Conservation (phyloP, 257 asterid species). For the Cinchona pubescens region DNA sequence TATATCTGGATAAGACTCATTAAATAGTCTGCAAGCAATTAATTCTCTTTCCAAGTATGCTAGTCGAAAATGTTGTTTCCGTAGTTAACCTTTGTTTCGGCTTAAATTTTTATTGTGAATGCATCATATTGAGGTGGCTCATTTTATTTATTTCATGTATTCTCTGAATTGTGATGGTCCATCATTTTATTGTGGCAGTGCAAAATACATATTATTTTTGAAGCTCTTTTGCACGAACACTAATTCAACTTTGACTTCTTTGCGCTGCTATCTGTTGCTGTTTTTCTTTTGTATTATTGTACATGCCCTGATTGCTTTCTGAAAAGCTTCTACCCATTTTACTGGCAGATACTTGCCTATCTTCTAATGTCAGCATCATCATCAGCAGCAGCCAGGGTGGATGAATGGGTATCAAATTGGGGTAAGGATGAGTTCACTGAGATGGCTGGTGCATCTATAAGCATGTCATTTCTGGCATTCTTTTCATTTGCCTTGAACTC, state of each 20-base stretch:
- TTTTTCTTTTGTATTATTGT: background rate
- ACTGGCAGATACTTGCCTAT: constrained; percentile 67
- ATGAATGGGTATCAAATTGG: constrained; percentile 86
- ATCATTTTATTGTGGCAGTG: background rate
- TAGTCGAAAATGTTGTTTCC: no score
- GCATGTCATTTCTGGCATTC: constrained; percentile 75
- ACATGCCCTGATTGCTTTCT: background rate
- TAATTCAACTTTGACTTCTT: background rate
- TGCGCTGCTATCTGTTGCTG: background rate
- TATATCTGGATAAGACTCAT: background rate
- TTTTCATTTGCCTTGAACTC: constrained; percentile 68
- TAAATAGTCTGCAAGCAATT: background rate
- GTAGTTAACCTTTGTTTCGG: no score
- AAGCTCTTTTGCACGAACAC: background rate
- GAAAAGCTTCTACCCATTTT: background rate
- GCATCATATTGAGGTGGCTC: background rate
- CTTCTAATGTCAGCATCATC: constrained; percentile 87
- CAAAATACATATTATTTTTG: background rate
- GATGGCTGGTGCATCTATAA: constrained; percentile 76
- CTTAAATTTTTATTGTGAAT: no score
- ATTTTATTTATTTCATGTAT: background rate
- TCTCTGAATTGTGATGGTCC: background rate
- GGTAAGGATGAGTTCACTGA: constrained; percentile 72
- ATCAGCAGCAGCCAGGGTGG: constrained; percentile 78
- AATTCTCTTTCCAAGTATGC: background rate